Evolutionary conservation across 371 early-diverging fungal genomes (phyloP), one percentile per base, ranked within the genome.

Genomic region (Chytridiales sp.): DNA sequence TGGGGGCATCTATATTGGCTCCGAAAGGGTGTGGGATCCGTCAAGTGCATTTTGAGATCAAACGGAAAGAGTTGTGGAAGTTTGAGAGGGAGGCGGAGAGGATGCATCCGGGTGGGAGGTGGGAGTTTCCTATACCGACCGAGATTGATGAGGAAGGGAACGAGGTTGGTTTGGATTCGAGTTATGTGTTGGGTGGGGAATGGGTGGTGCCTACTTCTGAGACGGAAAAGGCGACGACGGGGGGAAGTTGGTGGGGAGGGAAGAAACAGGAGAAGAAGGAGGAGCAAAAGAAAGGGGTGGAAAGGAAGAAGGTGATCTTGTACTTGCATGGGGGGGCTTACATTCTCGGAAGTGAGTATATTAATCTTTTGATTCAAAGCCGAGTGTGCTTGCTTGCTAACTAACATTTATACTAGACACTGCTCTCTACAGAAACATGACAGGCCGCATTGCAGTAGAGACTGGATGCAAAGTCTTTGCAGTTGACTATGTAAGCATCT

Each of bases 311-410:
- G 48, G 62, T 80, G n/a, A 54, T 83, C 3, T 61, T 82, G 35
- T 89, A 83, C 56, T 60, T 87, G 22, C 88, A 89, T 56, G 90
- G 90, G 35, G 90, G 89, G 8, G 89, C 81, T 4, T 89, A 85
- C 67, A 76, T 77, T 43, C 34, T 82, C 15, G 77, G 85, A 19
- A 53, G 46, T 56, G 32, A 56, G 46, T 46, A 15, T 30, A 56
- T 8, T 34, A 15, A 9, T 11, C 27, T 15, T 5, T 15, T 27
- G 13, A 8, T 22, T 50, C 8, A 6, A 8, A 6, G 9, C 41
- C 6, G 54, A 47, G 15, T 41, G 24, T 15, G 5, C 6, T 19
- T 9, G 56, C 35, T 26, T 56, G 26, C 19, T 15, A 24, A 24
- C 8, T 8, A 22, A 11, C 26, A 48, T 19, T 11, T 21, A 4